phyloP scores from a whole-genome alignment of 202 grass and related monocot genomes.

The Alloteropsis angusta region DNA sequence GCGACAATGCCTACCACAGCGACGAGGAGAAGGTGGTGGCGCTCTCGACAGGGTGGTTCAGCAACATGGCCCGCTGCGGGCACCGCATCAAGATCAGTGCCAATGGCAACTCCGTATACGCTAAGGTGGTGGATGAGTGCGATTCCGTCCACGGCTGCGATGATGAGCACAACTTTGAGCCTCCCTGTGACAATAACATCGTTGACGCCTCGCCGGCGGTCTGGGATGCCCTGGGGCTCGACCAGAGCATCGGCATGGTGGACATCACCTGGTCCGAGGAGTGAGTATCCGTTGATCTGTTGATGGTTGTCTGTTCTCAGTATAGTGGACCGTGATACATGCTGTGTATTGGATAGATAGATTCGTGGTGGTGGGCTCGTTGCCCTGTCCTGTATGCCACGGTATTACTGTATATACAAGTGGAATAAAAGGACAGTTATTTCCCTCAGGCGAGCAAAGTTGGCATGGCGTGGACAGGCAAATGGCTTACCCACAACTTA shows the following conservation, averaged over 20 bases:
- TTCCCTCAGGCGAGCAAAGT: too few relatives aligned
- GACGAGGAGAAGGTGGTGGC: constrained; percentile 46
- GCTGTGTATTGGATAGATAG: background rate
- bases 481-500: too few relatives aligned
- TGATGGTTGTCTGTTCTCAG: background rate
- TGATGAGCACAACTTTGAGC: constrained; percentile 36
- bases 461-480: too few relatives aligned
- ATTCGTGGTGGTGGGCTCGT: background rate
- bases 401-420: background rate
- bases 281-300: background rate
- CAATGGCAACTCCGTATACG: constrained; percentile 19
- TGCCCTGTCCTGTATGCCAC: background rate
- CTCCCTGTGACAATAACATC: constrained; percentile 35
- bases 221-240: constrained; percentile 41
- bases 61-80: background rate
- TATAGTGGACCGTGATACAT: background rate
- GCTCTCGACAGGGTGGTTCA: constrained; percentile 45
- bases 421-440: too few relatives aligned
- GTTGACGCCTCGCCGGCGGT: constrained; percentile 39
- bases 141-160: constrained; percentile 49
- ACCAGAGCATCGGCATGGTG: background rate
- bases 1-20: constrained; percentile 40
- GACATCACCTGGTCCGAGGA: constrained; percentile 54
- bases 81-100: constrained; percentile 33
- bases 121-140: constrained; percentile 61